A percentile compares a stretch with the other conserved stretches of the same genome.
Evolutionary conservation across 169 alveolate species (phyloP).

Genomic region (Cryptosporidium parvum): DNA sequence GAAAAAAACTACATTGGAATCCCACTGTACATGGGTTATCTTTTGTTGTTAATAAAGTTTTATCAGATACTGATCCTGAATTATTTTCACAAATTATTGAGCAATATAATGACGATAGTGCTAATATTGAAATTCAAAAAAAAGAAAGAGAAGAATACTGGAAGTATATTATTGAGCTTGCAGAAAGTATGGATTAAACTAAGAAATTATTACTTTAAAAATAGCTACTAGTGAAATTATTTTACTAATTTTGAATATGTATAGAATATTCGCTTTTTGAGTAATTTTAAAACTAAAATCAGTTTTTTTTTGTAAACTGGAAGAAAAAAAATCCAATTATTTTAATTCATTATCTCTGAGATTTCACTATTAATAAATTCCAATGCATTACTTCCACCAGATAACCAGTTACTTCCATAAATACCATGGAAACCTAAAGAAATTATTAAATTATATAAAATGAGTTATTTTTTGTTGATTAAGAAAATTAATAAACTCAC

Average conservation of each 20-base stretch:
- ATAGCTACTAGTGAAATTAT: background rate
- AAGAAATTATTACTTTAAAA: background rate
- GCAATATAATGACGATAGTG: constrained; percentile 34
- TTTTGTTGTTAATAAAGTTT: constrained; percentile 79
- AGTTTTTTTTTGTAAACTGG: background rate
- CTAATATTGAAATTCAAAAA: constrained; percentile 20
- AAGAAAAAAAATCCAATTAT: background rate
- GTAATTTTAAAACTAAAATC: background rate
- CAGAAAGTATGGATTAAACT: constrained; percentile 45
- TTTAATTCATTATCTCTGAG: background rate
- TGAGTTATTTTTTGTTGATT: too few relatives aligned
- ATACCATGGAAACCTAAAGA: constrained; percentile 63
- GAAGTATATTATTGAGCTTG: constrained; percentile 70
- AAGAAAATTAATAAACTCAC: constrained; percentile 1
- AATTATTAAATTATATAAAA: too few relatives aligned
- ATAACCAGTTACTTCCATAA: constrained; percentile 49
- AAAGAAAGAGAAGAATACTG: constrained; percentile 71
- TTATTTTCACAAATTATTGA: constrained; percentile 75
- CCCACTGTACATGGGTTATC: constrained; percentile 80
- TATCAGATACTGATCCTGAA: constrained; percentile 80
- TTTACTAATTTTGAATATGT: background rate
- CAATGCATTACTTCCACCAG: constrained; percentile 47
- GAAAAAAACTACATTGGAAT: constrained; percentile 82
- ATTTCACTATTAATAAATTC: constrained; percentile 37
- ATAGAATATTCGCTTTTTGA: background rate